Evolutionary conservation across 768 basidiomycete species (phyloP).

Genomic region (Trametes villosa): DNA sequence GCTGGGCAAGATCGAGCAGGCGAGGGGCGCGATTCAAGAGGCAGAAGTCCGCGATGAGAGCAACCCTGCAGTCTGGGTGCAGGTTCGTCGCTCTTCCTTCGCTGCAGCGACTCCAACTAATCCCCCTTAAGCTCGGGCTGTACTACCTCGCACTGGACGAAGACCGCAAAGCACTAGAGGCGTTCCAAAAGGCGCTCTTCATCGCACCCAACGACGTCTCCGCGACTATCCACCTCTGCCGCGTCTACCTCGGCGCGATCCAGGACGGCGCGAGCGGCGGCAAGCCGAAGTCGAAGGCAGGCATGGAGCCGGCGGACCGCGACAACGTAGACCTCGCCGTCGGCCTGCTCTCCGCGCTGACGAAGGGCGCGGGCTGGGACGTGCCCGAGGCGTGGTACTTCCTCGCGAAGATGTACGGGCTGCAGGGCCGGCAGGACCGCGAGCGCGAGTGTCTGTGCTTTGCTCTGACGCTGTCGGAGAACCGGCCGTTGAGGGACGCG

Average conservation of each 20-base stretch:
- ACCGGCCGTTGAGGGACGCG: constrained; percentile 65
- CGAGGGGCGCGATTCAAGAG: constrained; percentile 90
- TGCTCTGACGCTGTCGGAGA: constrained; percentile 68
- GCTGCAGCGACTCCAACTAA: background rate
- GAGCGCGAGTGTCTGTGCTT: constrained; percentile 75
- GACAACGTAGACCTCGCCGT: constrained; percentile 81
- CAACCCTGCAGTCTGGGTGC: constrained; percentile 93
- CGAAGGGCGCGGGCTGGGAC: constrained; percentile 86
- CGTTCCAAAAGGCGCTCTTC: constrained; percentile 89
- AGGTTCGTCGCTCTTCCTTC: constrained; percentile 54
- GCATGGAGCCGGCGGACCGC: constrained; percentile 24
- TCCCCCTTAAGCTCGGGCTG: constrained; percentile 62
- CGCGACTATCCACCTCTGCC: constrained; percentile 78
- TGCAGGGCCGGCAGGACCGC: constrained; percentile 70
- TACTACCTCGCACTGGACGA: constrained; percentile 66
- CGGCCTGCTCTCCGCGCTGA: constrained; percentile 75
- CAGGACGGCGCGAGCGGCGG: constrained; percentile 12
- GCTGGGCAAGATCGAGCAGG: constrained; percentile 87
- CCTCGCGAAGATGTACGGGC: constrained; percentile 78
- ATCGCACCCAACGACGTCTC: constrained; percentile 79
- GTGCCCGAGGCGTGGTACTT: constrained; percentile 95
- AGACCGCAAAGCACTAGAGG: constrained; percentile 66
- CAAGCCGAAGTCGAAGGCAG: background rate
- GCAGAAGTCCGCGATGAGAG: constrained; percentile 88
- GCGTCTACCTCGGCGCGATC: constrained; percentile 63